Evolutionary conservation across 2,329 filamentous ascomycete genomes (phyloP).

Genomic region (Juglanconis oblonga): DNA sequence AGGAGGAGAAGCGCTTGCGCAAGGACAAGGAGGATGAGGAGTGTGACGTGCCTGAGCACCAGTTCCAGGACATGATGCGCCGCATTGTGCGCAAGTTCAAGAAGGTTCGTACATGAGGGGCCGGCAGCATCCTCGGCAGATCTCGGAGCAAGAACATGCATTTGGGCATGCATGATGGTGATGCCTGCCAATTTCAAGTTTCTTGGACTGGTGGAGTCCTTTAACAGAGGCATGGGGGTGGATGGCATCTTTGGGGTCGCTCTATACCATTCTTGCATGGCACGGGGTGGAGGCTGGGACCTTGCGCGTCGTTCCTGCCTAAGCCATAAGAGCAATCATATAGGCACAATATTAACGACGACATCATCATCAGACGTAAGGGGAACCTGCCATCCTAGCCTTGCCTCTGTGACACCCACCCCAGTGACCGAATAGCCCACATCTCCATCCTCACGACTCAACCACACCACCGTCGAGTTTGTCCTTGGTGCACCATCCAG

Average conservation of each 20-base stretch:
- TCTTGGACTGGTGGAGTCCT: no score
- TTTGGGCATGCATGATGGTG: no score
- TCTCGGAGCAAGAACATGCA: neutral
- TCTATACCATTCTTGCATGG: no score
- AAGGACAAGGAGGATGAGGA: neutral
- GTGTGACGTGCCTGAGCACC: neutral
- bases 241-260: no score
- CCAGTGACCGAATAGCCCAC: conserved; percentile 25
- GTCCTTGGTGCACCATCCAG: conserved; percentile 26
- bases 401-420: conserved; percentile 20
- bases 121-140: neutral
- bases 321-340: neutral
- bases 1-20: neutral
- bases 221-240: no score
- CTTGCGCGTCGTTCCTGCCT: no score
- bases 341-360: conserved; percentile 13
- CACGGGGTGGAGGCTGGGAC: neutral
- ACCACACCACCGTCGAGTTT: conserved; percentile 31
- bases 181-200: no score
- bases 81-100: neutral
- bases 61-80: neutral
- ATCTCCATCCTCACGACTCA: conserved; percentile 28
- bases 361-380: conserved; percentile 23
- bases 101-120: neutral
- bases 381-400: conserved; percentile 28